These are phyloP conservation scores for Aspergillus funiculosus DNA, from an alignment of 495 filamentous ascomycete genomes.

Conservation along the genomic window DNA sequence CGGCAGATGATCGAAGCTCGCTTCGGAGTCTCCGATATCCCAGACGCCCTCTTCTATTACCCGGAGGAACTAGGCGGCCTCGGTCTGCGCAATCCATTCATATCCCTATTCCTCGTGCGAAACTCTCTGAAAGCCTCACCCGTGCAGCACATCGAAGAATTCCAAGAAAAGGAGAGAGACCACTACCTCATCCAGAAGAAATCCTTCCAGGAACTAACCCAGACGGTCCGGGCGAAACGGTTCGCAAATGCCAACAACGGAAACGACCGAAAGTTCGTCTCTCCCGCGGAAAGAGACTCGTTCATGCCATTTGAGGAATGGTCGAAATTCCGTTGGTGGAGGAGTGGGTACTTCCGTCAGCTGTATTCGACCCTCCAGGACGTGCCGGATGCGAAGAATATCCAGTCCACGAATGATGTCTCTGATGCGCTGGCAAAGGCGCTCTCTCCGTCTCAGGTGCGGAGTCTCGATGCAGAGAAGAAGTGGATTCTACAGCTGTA, in stretches of 20 bases:
- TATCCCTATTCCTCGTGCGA: slow-evolving; percentile 37
- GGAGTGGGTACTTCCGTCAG: slow-evolving; percentile 13
- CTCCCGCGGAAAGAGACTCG: slow-evolving; percentile 2
- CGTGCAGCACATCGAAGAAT: slow-evolving; percentile 26
- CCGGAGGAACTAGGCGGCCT: slow-evolving; percentile 51
- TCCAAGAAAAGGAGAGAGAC: slow-evolving; percentile 34
- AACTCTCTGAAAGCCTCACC: slow-evolving; percentile 27
- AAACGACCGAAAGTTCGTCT: background rate
- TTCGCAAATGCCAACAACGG: background rate
- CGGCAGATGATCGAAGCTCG: slow-evolving; percentile 41
- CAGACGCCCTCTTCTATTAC: slow-evolving; percentile 53
- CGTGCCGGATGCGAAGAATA: slow-evolving; percentile 13
- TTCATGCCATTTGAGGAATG: slow-evolving; percentile 50
- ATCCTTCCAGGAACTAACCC: slow-evolving; percentile 21
- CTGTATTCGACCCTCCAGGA: slow-evolving; percentile 25
- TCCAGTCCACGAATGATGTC: slow-evolving; percentile 14
- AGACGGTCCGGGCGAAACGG: slow-evolving; percentile 6
- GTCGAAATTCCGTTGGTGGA: slow-evolving; percentile 36
- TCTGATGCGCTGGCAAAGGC: background rate
- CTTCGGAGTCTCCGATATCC: slow-evolving; percentile 49
- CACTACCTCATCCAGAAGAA: slow-evolving; percentile 32
- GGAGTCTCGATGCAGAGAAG: slow-evolving; percentile 23
- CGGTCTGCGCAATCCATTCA: slow-evolving; percentile 51
- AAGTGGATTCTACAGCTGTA: slow-evolving; percentile 50
- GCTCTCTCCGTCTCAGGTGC: background rate